These are phyloP conservation scores for Gossypium longicalyx DNA, from an alignment of 345 rosid genomes.

Conservation along the genomic window DNA sequence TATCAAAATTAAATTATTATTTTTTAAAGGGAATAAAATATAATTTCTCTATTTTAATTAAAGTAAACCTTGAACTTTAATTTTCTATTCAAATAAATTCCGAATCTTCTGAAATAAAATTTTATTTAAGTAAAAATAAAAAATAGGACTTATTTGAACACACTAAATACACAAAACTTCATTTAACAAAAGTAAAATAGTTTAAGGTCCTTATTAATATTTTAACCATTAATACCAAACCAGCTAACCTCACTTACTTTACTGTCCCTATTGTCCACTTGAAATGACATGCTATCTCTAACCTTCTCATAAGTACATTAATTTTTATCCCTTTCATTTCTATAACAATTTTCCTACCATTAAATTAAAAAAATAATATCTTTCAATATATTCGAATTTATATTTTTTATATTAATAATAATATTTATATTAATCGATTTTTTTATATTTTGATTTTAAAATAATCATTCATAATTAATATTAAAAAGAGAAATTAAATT, in stretches of 20 bases:
- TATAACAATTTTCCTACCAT: background rate
- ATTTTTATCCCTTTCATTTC: background rate
- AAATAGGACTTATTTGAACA: background rate
- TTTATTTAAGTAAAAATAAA: too few species aligned
- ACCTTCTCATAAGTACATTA: background rate
- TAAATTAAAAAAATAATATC: background rate
- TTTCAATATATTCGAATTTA: fast-evolving
- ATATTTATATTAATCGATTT: fast-evolving
- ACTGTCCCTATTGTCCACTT: slow-evolving; percentile 33
- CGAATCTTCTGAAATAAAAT: too few species aligned
- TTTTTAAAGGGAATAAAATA: too few species aligned
- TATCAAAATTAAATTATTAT: too few species aligned
- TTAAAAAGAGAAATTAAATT: background rate
- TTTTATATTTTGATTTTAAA: background rate
- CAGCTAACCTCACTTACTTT: slow-evolving; percentile 39
- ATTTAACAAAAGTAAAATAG: background rate
- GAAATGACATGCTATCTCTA: slow-evolving; percentile 44
- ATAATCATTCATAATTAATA: background rate
- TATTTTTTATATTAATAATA: too few species aligned
- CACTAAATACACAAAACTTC: background rate
- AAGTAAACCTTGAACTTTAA: too few species aligned
- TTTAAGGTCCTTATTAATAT: background rate
- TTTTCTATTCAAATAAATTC: too few species aligned
- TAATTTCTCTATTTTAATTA: too few species aligned
- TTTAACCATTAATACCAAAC: slow-evolving; percentile 15